Conservation (phyloP, 148 eudicot species). For the Mesembryanthemum crystallinum region DNA sequence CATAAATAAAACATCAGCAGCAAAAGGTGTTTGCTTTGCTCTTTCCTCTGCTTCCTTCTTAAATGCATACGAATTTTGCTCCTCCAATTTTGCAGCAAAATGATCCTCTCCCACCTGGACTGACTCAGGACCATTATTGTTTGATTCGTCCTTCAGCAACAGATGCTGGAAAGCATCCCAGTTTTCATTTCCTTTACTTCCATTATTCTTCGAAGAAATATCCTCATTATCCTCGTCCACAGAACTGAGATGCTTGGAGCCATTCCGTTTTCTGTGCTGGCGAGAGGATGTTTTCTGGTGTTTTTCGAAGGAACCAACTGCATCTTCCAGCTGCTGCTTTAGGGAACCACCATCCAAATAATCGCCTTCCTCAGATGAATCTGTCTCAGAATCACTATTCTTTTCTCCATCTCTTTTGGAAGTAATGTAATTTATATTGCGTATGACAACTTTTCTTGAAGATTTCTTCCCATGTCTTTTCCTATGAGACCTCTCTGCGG, state of each 20-base stretch:
- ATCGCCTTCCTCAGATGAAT: slow-evolving; percentile 57
- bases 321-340: slow-evolving; percentile 62
- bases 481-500: slow-evolving; percentile 32
- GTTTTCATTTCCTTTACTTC: slow-evolving; percentile 43
- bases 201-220: slow-evolving; percentile 25
- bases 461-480: slow-evolving; percentile 53
- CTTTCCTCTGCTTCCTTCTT: slow-evolving; percentile 30
- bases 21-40: slow-evolving; percentile 31
- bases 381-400: slow-evolving; percentile 38
- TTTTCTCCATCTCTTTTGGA: slow-evolving; percentile 51
- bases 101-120: slow-evolving; percentile 33
- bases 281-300: slow-evolving; percentile 41
- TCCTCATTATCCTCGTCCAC: slow-evolving; percentile 27
- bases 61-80: slow-evolving; percentile 29
- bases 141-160: slow-evolving; percentile 56
- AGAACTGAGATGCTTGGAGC: slow-evolving; percentile 35
- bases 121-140: slow-evolving; percentile 24
- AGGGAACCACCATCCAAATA: slow-evolving; percentile 42
- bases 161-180: slow-evolving; percentile 83
- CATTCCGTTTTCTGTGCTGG: slow-evolving; percentile 36
- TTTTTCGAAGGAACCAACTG: slow-evolving; percentile 56
- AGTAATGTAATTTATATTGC: slow-evolving; percentile 72
- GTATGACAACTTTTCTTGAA: slow-evolving; percentile 68
- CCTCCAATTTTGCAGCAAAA: slow-evolving; percentile 22
- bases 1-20: slow-evolving; percentile 49